phyloP scores from a whole-genome alignment of 768 basidiomycete genomes.

The Cyclocybe cylindracea region DNA sequence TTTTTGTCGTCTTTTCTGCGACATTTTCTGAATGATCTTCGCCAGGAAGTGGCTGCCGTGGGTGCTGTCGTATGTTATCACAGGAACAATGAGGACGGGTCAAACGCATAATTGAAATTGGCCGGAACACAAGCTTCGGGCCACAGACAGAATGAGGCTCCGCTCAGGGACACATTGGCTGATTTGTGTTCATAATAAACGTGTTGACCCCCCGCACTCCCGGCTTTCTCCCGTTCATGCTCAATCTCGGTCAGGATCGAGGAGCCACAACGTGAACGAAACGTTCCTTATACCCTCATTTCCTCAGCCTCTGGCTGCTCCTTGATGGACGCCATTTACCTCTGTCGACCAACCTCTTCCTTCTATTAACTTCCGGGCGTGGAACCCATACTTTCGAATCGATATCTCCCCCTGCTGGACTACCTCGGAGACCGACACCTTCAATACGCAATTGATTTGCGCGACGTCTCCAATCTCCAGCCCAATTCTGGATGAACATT shows the following conservation, averaged over 20 bases:
- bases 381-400: conserved; percentile 2
- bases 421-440: background rate
- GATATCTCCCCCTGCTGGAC: conserved; percentile 7
- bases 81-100: conserved; percentile 1
- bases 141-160: conserved; percentile 5
- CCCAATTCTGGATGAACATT: background rate
- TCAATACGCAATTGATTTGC: conserved; percentile 15
- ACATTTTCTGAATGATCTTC: no score
- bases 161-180: conserved; percentile 15
- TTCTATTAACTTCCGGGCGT: conserved; percentile 7
- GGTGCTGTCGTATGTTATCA: conserved; percentile 6
- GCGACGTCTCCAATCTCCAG: background rate
- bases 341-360: conserved; percentile 13
- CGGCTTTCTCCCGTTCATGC: conserved; percentile 12
- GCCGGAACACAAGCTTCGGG: no score
- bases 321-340: conserved; percentile 19
- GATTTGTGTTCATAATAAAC: conserved; percentile 11
- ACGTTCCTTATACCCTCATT: conserved; percentile 19
- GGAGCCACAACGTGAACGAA: conserved; percentile 19
- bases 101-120: conserved; percentile 12
- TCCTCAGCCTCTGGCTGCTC: conserved; percentile 13
- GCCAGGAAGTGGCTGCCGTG: background rate
- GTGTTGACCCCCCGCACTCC: conserved; percentile 2
- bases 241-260: conserved; percentile 23
- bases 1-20: no score